phyloP scores from a whole-genome alignment of 139 green algal genomes.

The Klebsormidium nitens region DNA sequence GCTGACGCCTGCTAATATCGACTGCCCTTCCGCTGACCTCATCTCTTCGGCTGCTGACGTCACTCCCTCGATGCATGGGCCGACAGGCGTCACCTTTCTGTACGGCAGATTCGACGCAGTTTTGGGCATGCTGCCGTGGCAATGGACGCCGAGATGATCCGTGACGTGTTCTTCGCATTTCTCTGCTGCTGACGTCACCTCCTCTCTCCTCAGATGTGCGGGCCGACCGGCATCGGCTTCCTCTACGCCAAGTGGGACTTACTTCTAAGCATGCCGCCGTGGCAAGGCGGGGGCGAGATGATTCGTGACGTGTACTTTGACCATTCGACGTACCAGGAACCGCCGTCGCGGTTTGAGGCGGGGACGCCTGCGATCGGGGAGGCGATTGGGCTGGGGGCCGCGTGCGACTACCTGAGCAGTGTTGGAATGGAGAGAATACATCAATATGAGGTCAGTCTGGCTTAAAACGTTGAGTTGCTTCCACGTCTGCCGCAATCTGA shows the following conservation, averaged over 20 bases:
- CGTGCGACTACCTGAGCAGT: slow-evolving; percentile 63
- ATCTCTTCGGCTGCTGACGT: too few relatives aligned
- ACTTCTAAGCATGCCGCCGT: slow-evolving; percentile 88
- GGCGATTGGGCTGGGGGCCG: slow-evolving; percentile 67
- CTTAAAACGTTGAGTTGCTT: too few relatives aligned
- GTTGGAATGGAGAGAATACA: slow-evolving; percentile 53
- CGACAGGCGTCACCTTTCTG: too few relatives aligned
- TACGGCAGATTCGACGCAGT: too few relatives aligned
- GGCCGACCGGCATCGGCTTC: slow-evolving; percentile 94
- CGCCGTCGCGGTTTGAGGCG: slow-evolving; percentile 89
- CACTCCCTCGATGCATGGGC: too few relatives aligned
- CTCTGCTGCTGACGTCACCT: too few relatives aligned
- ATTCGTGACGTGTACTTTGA: slow-evolving; percentile 91
- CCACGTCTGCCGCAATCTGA: too few relatives aligned
- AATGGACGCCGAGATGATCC: too few relatives aligned
- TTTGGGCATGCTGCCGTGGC: too few relatives aligned
- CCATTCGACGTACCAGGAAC: slow-evolving; percentile 83
- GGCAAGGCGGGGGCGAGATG: slow-evolving; percentile 90
- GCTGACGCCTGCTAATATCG: too few relatives aligned
- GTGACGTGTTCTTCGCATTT: too few relatives aligned
- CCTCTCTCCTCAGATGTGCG: slow-evolving; percentile 89
- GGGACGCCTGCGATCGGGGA: slow-evolving; percentile 94
- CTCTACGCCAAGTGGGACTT: slow-evolving; percentile 85
- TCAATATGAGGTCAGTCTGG: slow-evolving; percentile 42
- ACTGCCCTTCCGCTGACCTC: too few relatives aligned